A percentile compares a stretch with the other conserved stretches of the same genome.
Evolutionary conservation across 495 filamentous ascomycete species (phyloP).

Genomic region (Letharia lupina): DNA sequence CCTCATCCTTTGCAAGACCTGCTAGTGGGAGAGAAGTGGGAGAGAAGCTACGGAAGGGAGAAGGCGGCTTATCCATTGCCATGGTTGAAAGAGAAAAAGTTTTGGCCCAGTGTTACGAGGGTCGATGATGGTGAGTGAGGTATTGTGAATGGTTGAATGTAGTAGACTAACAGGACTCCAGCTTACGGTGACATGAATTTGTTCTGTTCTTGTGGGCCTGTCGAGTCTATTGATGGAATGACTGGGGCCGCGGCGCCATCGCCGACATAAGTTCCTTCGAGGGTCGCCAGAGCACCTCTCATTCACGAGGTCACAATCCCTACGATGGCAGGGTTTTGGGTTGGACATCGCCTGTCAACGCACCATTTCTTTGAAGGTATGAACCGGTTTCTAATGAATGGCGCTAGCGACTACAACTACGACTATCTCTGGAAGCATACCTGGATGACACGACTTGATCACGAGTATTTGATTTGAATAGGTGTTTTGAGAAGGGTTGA

Average conservation of each 20-base stretch:
- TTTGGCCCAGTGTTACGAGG: conserved; percentile 87
- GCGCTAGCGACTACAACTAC: not conserved
- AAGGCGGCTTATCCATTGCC: conserved; percentile 81
- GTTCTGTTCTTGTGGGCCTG: conserved; percentile 90
- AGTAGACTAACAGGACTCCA: conserved; percentile 35
- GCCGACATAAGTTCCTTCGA: conserved; percentile 21
- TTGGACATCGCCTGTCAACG: not conserved
- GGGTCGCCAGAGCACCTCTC: not conserved
- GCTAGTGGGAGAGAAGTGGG: conserved; percentile 60
- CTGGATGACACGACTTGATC: not conserved
- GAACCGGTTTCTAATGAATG: not conserved
- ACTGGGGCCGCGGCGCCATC: conserved; percentile 28
- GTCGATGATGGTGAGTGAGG: conserved; percentile 74
- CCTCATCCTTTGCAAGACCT: conserved; percentile 85
- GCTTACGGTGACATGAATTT: conserved; percentile 89
- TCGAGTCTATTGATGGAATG: conserved; percentile 48
- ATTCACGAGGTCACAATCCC: not conserved
- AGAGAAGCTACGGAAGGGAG: conserved; percentile 70
- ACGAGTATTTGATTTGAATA: not conserved
- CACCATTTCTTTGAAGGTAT: not conserved
- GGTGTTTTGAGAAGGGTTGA: conserved; percentile 5
- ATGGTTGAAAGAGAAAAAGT: conserved; percentile 92
- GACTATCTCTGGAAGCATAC: not conserved
- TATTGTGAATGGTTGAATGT: conserved; percentile 4
- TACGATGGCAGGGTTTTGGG: not conserved